These are phyloP conservation scores for Cladosporium cucumerinum DNA, from an alignment of 2,329 filamentous ascomycete species.

Conservation along the genomic window DNA sequence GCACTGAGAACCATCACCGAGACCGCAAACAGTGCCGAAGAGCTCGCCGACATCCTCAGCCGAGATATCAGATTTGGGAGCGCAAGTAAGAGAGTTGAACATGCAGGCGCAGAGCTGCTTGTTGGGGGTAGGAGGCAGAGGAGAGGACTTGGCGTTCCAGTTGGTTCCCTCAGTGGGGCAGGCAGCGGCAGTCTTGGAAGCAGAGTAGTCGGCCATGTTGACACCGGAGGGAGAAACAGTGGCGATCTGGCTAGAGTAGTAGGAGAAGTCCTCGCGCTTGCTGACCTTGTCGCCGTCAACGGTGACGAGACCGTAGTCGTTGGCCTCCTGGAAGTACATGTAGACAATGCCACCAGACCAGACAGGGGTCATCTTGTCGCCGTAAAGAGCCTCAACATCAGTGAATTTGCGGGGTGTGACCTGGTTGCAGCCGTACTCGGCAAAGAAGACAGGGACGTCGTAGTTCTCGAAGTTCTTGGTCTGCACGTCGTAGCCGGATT, in stretches of 20 bases:
- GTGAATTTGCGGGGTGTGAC: slow-evolving; percentile 71
- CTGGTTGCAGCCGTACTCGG: slow-evolving; percentile 94
- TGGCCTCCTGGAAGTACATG: slow-evolving; percentile 93
- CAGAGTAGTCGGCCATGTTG: slow-evolving; percentile 64
- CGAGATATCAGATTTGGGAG: slow-evolving; percentile 51
- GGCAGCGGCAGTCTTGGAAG: slow-evolving; percentile 64
- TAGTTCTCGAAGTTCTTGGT: slow-evolving; percentile 84
- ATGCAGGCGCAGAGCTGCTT: slow-evolving; percentile 80
- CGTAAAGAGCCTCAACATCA: slow-evolving; percentile 80
- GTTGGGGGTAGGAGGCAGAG: slow-evolving; percentile 81
- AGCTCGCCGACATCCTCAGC: slow-evolving; percentile 53
- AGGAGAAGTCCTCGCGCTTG: slow-evolving; percentile 71
- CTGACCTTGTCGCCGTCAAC: slow-evolving; percentile 58
- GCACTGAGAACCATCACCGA: slow-evolving; percentile 53
- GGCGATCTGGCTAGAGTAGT: slow-evolving; percentile 67
- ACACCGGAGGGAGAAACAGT: slow-evolving; percentile 65
- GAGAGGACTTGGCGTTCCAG: slow-evolving; percentile 66
- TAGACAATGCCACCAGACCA: slow-evolving; percentile 98
- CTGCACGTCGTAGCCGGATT: slow-evolving; percentile 77
- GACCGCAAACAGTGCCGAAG: slow-evolving; percentile 72
- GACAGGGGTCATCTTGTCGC: slow-evolving; percentile 73
- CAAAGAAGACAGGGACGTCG: slow-evolving; percentile 95
- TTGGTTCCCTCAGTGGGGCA: slow-evolving; percentile 65
- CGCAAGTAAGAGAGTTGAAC: slow-evolving; percentile 69
- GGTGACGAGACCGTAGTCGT: slow-evolving; percentile 79